Base-by-base conservation (phyloP, 805 yeast species). In the Kluyveromyces lactis region DNA sequence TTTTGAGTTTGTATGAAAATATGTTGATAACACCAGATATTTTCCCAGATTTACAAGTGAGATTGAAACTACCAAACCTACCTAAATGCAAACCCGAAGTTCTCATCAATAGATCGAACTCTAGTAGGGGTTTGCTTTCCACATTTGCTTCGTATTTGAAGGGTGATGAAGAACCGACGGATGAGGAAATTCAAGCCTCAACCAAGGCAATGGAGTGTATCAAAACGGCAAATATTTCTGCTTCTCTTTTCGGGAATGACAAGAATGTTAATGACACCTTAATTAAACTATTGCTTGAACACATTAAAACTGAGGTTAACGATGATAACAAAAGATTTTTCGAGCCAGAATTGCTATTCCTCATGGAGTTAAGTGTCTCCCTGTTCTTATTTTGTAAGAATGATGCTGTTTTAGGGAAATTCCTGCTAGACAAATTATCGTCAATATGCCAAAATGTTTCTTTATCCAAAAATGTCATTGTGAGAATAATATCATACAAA, bases 141-240 rank as follows among this genome's bases (percentile, higher is more conserved):
- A 84, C 97, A 0, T 80, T 92, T 51, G 87, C 97, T 1, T 86
- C 95, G 0, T 90, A 87, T 53, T 72, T 92, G 60, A 85, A 92
- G 46, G 92, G 97, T 15, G 97, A 87, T 52, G 94, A 86, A 39
- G 97, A 90, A 58, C 99, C 99, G 10, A 75, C 94, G 2, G 94
- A 85, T 41, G 95, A 86, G 53, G 97, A 90, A 50, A 81, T 92
- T 36, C 95, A 87, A 46, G 74, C 85, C 4, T 85, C 97, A 0
- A 59, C 82, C 11, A 79, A 86, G 4, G 83, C 96, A 0, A 64
- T 81, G 31, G 95, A 89, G 48, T 90, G 97, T 56, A 70, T 90
- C 38, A 75, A 75, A 38, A 76, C 90, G 0, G 77, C 92, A 45
- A 73, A 74, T 36, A 63, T 87, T 4, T 59, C 71, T 3, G 66